These are phyloP conservation scores for Aspergillus ruber DNA, from an alignment of 2,329 filamentous ascomycete genomes.

Conservation along the genomic window DNA sequence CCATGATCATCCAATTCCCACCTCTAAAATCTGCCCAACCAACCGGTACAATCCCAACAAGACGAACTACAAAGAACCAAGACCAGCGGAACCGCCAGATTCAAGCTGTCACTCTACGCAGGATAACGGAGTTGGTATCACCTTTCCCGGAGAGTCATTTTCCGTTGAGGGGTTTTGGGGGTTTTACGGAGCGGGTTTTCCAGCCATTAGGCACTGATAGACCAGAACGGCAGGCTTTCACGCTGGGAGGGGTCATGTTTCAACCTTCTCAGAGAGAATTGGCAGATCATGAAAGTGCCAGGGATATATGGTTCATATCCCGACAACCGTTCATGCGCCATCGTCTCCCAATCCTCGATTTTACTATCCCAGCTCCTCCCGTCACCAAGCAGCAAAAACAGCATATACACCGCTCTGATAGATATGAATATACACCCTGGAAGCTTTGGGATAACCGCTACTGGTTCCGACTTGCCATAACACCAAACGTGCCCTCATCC, in stretches of 20 bases:
- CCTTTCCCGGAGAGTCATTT: constrained; percentile 38
- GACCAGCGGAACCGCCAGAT: constrained; percentile 15
- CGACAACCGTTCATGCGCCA: constrained; percentile 32
- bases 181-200: constrained; percentile 38
- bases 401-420: neutral
- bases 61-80: neutral
- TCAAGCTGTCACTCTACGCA: constrained; percentile 42
- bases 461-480: constrained; percentile 47
- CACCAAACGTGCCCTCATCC: neutral
- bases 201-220: constrained; percentile 10
- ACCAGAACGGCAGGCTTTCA: constrained; percentile 35
- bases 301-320: constrained; percentile 32
- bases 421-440: constrained; percentile 17
- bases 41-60: neutral
- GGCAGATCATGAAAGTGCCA: constrained; percentile 1
- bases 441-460: constrained; percentile 51
- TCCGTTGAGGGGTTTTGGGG: constrained; percentile 38
- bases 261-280: constrained; percentile 26
- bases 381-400: neutral
- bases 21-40: neutral
- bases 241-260: constrained; percentile 45
- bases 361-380: constrained; percentile 7
- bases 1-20: constrained; percentile 25
- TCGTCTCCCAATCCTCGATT: constrained; percentile 15
- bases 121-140: constrained; percentile 45